phyloP scores from a whole-genome alignment of 2,329 filamentous ascomycete genomes.

The Diaporthe sp. region DNA sequence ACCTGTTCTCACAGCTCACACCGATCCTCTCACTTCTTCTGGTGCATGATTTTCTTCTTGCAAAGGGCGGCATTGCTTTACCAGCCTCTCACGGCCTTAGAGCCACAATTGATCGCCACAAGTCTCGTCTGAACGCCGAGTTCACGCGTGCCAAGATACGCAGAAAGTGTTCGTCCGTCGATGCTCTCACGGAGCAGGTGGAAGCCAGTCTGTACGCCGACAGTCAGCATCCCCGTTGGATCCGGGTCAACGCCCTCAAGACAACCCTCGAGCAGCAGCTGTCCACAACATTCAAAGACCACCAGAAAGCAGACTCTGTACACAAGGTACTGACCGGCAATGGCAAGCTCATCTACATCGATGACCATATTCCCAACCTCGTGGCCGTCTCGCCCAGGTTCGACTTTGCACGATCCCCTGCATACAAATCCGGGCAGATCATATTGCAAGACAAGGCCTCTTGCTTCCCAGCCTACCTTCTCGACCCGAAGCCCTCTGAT shows the following conservation, averaged over 20 bases:
- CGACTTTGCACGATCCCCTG: conserved; percentile 78
- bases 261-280: conserved; percentile 79
- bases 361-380: conserved; percentile 85
- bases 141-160: conserved; percentile 84
- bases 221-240: conserved; percentile 85
- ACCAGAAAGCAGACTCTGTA: conserved; percentile 68
- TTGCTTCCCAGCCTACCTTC: conserved; percentile 92
- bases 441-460: conserved; percentile 98
- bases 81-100: conserved; percentile 84
- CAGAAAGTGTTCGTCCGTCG: conserved; percentile 76
- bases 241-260: conserved; percentile 85
- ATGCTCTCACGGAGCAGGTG: conserved; percentile 72
- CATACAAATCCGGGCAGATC: conserved; percentile 82
- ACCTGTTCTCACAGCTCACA: conserved; percentile 71
- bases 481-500: conserved; percentile 75
- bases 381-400: conserved; percentile 80
- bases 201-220: conserved; percentile 64
- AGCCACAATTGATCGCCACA: conserved; percentile 82
- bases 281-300: conserved; percentile 78
- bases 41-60: conserved; percentile 85
- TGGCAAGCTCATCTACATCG: conserved; percentile 74
- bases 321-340: conserved; percentile 62
- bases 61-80: conserved; percentile 85
- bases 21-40: conserved; percentile 85
- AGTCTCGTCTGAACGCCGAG: conserved; percentile 83